Conservation (phyloP, 371 early-diverging fungal species). For the Edhazardia aedis region DNA sequence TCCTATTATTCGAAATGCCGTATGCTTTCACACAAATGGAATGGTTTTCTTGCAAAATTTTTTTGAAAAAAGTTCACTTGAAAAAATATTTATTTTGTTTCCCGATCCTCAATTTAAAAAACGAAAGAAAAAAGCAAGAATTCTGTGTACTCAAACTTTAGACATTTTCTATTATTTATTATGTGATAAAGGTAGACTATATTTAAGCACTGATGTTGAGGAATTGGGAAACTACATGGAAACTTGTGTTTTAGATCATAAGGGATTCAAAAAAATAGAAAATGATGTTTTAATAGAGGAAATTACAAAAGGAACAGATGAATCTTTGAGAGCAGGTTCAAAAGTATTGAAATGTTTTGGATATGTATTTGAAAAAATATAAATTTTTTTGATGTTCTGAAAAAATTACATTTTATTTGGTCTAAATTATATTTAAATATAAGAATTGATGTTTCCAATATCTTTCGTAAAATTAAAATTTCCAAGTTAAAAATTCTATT, state of each 20-base stretch:
- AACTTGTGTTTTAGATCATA: slow-evolving; percentile 7
- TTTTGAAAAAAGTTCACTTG: slow-evolving; percentile 66
- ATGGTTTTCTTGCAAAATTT: slow-evolving; percentile 95
- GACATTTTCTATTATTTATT: slow-evolving; percentile 32
- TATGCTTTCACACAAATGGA: slow-evolving; percentile 83
- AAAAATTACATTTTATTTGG: too few species aligned
- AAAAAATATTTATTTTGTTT: slow-evolving; percentile 82
- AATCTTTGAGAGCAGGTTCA: slow-evolving; percentile 32
- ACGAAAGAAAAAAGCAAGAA: slow-evolving; percentile 88
- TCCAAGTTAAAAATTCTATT: too few species aligned
- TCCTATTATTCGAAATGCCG: slow-evolving; percentile 59
- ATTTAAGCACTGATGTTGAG: slow-evolving; percentile 46
- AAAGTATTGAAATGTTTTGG: too few species aligned
- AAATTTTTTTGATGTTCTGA: too few species aligned
- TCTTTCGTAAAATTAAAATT: too few species aligned
- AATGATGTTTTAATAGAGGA: neutral
- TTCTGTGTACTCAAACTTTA: slow-evolving; percentile 43
- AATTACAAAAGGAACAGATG: slow-evolving; percentile 22
- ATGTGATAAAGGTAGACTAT: slow-evolving; percentile 30
- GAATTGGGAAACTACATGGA: slow-evolving; percentile 35
- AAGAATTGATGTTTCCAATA: too few species aligned
- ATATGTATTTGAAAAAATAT: too few species aligned
- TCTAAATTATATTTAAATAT: too few species aligned
- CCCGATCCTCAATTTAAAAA: slow-evolving; percentile 99
- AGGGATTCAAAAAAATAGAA: neutral